Evolutionary conservation across 163 green algal species (phyloP).

Genomic region (Chlamydomonas reinhardtii): DNA sequence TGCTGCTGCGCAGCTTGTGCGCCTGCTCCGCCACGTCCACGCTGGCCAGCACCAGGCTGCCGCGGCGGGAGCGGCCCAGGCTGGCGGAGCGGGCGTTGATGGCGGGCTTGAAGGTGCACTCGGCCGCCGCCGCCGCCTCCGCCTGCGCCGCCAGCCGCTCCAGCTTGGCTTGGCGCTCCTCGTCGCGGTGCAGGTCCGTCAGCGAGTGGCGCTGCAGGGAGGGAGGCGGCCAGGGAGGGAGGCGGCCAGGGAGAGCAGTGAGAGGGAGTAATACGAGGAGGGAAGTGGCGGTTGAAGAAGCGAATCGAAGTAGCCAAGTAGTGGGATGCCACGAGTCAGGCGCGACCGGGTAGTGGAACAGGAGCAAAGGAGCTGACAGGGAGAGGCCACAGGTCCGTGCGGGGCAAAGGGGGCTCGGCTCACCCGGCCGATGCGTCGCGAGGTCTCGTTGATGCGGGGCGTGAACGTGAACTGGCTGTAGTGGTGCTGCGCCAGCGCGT

Average conservation of each 20-base stretch:
- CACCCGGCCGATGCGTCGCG: conserved; percentile 61
- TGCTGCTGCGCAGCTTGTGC: conserved; percentile 38
- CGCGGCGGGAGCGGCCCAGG: conserved; percentile 26
- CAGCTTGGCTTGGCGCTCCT: conserved; percentile 13
- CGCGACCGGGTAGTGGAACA: no score
- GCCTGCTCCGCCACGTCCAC: conserved; percentile 20
- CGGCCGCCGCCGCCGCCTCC: conserved; percentile 38
- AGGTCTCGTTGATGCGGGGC: conserved; percentile 76
- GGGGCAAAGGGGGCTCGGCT: neutral
- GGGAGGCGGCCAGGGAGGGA: no score
- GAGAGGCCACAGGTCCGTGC: no score
- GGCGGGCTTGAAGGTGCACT: conserved; percentile 77
- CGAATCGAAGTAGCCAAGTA: no score
- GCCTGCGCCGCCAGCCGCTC: conserved; percentile 27
- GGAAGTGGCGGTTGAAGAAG: no score
- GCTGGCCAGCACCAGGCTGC: conserved; percentile 33
- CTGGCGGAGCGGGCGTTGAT: conserved; percentile 57
- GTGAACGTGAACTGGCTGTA: conserved; percentile 75
- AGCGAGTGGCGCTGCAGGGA: conserved; percentile 59
- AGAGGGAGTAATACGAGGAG: neutral
- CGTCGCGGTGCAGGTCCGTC: conserved; percentile 66
- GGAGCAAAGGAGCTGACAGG: no score
- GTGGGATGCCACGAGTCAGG: no score
- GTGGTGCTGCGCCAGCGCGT: conserved; percentile 68
- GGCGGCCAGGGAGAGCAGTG: no score